These are phyloP conservation scores for Sclerotinia spermophila DNA, from an alignment of 2,329 filamentous ascomycete species.

Conservation along the genomic window DNA sequence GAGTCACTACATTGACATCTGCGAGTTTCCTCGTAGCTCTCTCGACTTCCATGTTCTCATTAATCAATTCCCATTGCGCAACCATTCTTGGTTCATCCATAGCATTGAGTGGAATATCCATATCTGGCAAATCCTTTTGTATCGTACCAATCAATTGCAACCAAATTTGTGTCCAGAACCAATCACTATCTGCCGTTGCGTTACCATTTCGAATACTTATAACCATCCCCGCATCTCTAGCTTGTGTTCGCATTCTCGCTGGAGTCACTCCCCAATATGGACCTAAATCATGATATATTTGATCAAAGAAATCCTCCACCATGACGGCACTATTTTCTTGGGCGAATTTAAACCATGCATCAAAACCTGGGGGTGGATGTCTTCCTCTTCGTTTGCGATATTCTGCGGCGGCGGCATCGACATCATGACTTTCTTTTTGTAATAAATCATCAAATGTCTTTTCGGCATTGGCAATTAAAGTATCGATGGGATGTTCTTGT, in stretches of 20 bases:
- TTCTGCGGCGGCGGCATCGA: slow-evolving; percentile 45
- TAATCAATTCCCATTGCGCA: slow-evolving; percentile 54
- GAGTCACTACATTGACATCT: slow-evolving; percentile 53
- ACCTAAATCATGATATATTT: slow-evolving; percentile 50
- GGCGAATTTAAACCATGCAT: slow-evolving; percentile 56
- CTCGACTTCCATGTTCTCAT: slow-evolving; percentile 49
- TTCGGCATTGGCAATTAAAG: slow-evolving; percentile 43
- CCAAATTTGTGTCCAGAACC: slow-evolving; percentile 44
- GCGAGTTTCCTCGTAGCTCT: slow-evolving; percentile 44
- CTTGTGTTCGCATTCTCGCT: slow-evolving; percentile 48
- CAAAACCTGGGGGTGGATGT: slow-evolving; percentile 61
- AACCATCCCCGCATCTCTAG: slow-evolving; percentile 56
- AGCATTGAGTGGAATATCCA: slow-evolving; percentile 63
- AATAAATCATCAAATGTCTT: slow-evolving; percentile 41
- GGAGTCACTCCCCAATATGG: slow-evolving; percentile 46
- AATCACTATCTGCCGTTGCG: slow-evolving; percentile 45
- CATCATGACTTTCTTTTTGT: slow-evolving; percentile 42
- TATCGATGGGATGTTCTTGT: slow-evolving; percentile 44
- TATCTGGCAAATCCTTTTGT: slow-evolving; percentile 54
- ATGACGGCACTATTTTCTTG: slow-evolving; percentile 48
- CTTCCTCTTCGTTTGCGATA: slow-evolving; percentile 56
- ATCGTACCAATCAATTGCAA: slow-evolving; percentile 41
- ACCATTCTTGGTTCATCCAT: slow-evolving; percentile 63
- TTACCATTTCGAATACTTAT: slow-evolving; percentile 54
- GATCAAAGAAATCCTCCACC: slow-evolving; percentile 59